Evolutionary conservation across 352 stramenopile genomes (phyloP).

Genomic region (Pythium phragmitis): DNA sequence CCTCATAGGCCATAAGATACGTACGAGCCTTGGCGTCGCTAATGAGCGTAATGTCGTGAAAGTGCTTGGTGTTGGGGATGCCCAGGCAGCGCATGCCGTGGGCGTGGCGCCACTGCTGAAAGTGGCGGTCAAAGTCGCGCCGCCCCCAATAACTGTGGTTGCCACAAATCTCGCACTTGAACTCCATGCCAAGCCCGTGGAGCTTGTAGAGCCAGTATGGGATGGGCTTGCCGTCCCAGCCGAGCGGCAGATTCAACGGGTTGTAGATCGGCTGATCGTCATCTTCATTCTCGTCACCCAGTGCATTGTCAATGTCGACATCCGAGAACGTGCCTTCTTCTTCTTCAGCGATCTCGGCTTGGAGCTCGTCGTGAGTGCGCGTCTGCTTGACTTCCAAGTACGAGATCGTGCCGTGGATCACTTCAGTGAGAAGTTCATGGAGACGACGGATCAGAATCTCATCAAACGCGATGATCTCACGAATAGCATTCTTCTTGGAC

Average conservation of each 20-base stretch:
- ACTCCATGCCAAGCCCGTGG: slow-evolving; percentile 98
- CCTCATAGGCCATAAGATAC: slow-evolving; percentile 10
- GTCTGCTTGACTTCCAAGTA: slow-evolving; percentile 89
- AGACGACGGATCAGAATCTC: slow-evolving; percentile 72
- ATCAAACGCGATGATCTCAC: slow-evolving; percentile 61
- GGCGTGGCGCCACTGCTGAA: slow-evolving; percentile 97
- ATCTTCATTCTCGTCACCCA: slow-evolving; percentile 73
- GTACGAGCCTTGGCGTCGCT: slow-evolving; percentile 91
- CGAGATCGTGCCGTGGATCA: slow-evolving; percentile 81
- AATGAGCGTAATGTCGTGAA: slow-evolving; percentile 99
- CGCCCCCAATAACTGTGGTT: slow-evolving; percentile 98
- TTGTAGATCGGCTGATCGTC: slow-evolving; percentile 99
- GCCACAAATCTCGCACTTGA: slow-evolving; percentile 99
- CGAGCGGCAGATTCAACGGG: slow-evolving; percentile 97
- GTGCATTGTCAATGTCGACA: slow-evolving; percentile 70
- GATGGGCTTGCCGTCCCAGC: slow-evolving; percentile 99
- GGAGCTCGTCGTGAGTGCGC: slow-evolving; percentile 83
- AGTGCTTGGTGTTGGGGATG: slow-evolving; percentile 99
- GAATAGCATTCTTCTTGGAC: slow-evolving; percentile 17
- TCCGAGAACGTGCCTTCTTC: slow-evolving; percentile 84
- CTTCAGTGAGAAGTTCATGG: slow-evolving; percentile 79
- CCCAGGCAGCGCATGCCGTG: slow-evolving; percentile 98
- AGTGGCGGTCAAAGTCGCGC: slow-evolving; percentile 96
- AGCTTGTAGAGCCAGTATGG: slow-evolving; percentile 99
- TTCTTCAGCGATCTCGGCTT: slow-evolving; percentile 84